These are phyloP conservation scores for Austroboletus eburneus DNA, from an alignment of 768 basidiomycete species.

Conservation along the genomic window DNA sequence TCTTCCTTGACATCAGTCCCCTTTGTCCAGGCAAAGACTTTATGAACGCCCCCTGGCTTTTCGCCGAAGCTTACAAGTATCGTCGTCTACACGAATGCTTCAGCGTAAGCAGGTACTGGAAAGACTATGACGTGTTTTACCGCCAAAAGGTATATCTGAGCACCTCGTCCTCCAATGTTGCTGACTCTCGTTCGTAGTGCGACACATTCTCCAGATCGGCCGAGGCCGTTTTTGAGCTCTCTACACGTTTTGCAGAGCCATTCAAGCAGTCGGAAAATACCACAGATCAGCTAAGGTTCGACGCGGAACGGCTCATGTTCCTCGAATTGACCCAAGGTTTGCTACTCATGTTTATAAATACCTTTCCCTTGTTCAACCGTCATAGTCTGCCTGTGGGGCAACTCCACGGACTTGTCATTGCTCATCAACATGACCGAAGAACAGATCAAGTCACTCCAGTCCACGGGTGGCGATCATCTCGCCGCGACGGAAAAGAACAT, in stretches of 20 bases:
- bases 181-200: slow-evolving; percentile 46
- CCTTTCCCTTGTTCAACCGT: neutral
- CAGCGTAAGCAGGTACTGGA: slow-evolving; percentile 86
- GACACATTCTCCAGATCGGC: slow-evolving; percentile 93
- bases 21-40: slow-evolving; percentile 66
- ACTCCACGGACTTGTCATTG: slow-evolving; percentile 92
- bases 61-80: slow-evolving; percentile 94
- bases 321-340: slow-evolving; percentile 86
- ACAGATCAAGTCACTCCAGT: slow-evolving; percentile 94
- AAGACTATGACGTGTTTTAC: slow-evolving; percentile 92
- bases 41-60: slow-evolving; percentile 96
- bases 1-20: neutral
- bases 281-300: slow-evolving; percentile 50
- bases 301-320: slow-evolving; percentile 83
- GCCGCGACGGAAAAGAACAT: slow-evolving; percentile 97
- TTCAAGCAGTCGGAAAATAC: slow-evolving; percentile 58
- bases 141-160: slow-evolving; percentile 67
- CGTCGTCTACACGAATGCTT: slow-evolving; percentile 91
- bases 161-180: neutral
- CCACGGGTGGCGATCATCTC: slow-evolving; percentile 92
- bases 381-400: slow-evolving; percentile 94
- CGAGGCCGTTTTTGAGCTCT: slow-evolving; percentile 92
- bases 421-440: slow-evolving; percentile 98
- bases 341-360: slow-evolving; percentile 12
- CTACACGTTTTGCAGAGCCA: slow-evolving; percentile 85